Conservation (phyloP, 2,329 filamentous ascomycete species). For the Ophidiomyces ophidiicola region DNA sequence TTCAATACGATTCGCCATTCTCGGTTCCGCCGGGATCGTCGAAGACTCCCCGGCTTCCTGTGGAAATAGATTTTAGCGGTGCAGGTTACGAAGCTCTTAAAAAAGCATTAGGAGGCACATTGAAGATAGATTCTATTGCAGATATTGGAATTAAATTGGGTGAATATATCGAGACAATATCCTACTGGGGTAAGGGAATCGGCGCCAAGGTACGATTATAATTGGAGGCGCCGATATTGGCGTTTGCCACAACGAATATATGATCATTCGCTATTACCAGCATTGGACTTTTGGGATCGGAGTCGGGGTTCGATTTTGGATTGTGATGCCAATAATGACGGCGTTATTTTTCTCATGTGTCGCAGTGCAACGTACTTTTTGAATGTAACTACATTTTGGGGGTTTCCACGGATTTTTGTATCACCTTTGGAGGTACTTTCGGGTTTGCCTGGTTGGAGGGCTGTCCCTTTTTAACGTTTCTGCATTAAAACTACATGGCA, state of each 20-base stretch:
- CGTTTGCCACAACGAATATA: too few species aligned
- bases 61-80: slow-evolving; percentile 62
- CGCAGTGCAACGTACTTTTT: too few species aligned
- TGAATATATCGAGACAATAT: slow-evolving; percentile 59
- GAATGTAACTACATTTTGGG: too few species aligned
- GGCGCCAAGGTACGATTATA: slow-evolving; percentile 47
- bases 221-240: slow-evolving; percentile 14
- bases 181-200: slow-evolving; percentile 59
- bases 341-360: too few species aligned
- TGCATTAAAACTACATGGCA: too few species aligned
- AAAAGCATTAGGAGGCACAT: slow-evolving; percentile 63
- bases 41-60: slow-evolving; percentile 63
- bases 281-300: neutral
- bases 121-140: slow-evolving; percentile 69
- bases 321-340: neutral
- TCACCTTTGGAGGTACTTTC: neutral
- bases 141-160: slow-evolving; percentile 63
- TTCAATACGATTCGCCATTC: slow-evolving; percentile 63
- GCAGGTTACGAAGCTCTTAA: slow-evolving; percentile 73
- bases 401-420: neutral
- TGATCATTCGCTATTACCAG: too few species aligned
- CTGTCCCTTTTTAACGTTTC: too few species aligned
- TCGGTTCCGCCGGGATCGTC: slow-evolving; percentile 62
- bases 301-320: neutral
- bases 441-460: too few species aligned